Base-by-base conservation (phyloP, 148 eudicot species). In the Rhododendron mucronatum region DNA sequence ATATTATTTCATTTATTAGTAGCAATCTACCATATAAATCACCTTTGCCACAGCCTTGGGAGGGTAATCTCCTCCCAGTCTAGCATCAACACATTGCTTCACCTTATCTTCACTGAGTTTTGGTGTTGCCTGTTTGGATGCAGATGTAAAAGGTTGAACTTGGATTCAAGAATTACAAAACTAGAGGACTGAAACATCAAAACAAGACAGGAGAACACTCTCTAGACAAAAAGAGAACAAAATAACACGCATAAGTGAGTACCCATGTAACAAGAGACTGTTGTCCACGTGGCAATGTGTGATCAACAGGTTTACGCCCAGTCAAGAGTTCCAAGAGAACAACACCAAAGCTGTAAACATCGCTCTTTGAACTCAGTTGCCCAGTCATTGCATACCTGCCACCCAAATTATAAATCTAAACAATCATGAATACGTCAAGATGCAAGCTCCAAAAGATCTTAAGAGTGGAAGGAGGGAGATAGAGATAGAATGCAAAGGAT, bases 181-280 rank as follows among this genome's bases (percentile, higher is more conserved):
- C 37, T 69, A 12, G 33, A 21, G 37, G 37, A 69, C 75, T 37
- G n/a, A 69, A 69, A 69, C 16, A 2, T 41, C 67, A 88, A 20
- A 61, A 37, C 15, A 3, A 50, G 8, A 28, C 16, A 63, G 67
- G 7, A 41, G 16, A 53, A 61, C 3, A 20, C 23, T 59, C 18
- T 14, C 78, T 12, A 69, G 75, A 30, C 30, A 23, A 67, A 10
- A 82, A 26, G 33, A 5, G 84, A 79, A 26, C 69, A 9, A 71
- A 14, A 14, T n/a, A 15, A 55, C 37, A 13, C 3, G 37, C 30
- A 30, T 16, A 44, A 81, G 15, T 35, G 76, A 71, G 78, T 92
- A 95, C 98, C 98, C 98, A 95, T 80, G 95, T 95, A 63, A 95
- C 96, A 50, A 94, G 93, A 88, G 93, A 90, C 87, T 95, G 97